Base-by-base conservation (phyloP, 1,284 basidiomycete species). In the Ceratobasidium papillatum region DNA sequence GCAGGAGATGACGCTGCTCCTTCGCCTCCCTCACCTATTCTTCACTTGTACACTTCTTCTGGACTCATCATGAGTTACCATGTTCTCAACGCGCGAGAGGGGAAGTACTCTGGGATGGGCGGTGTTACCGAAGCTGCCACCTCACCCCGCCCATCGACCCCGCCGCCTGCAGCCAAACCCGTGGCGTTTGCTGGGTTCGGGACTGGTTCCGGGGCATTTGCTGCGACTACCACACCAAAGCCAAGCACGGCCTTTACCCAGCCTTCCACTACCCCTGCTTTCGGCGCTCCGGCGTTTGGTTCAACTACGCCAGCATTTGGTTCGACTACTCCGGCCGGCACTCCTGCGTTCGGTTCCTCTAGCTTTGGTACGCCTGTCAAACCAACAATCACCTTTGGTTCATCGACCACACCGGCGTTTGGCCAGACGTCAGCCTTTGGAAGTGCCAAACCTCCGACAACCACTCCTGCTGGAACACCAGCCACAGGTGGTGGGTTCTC, bases 1-100 rank as follows among this genome's bases (percentile, higher is more conserved):
- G 85, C 85, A 0, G 87, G 87, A 0, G 87, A 88, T 75, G 84
- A 80, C 75, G 81, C 79, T 41, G 78, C 77, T 1, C 82, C 84
- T 22, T 78, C 87, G 3, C 87, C 89, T 5, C 83, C 87, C n/a
- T 85, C 87, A 9, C 94, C 94, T 0, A 85, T 94, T 66, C 83
- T 94, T 80, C 92, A 89, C 79, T 88, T 89, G 3, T 95, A 94
- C 80, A 87, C 92, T 3, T 93, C 89, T 75, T 94, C 95, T 79
- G 94, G 94, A 22, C 92, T 93, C 0, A 75, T 95, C 43, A 86
- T 90, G 47, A 93, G 86, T 1, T 95, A 94, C 91, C 85, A 90
- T 79, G 80, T 93, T 43, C 87, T 93, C 61, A 89, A 92, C 79
- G 84, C 86, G 1, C 82, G 82, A 25, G 84, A 83, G 0, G 79